Evolutionary conservation across 495 filamentous ascomycete species (phyloP), one percentile per base, ranked within the genome.

Genomic region (Penicillium desertorum): DNA sequence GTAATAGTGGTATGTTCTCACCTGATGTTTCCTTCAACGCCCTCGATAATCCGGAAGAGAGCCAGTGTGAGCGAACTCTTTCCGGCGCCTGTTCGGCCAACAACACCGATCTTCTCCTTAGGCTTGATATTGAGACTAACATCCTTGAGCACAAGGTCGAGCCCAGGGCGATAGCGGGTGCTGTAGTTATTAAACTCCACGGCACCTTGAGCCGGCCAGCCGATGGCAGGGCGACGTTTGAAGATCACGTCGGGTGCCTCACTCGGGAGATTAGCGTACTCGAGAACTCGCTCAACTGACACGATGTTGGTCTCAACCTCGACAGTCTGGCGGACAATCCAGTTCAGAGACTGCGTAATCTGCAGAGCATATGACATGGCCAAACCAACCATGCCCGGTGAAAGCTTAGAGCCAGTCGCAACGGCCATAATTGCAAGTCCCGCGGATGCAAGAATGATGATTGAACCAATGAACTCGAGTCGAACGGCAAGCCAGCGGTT

Each of bases 301-400:
- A 99, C 93, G 59, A 98, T 98, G 74, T 99, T 99, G 37, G 94
- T 98, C 79, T 99, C 95, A 30, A 98, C 95, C 74, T 99, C 95
- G 16, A 99, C 95, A 4, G 94, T 96, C 76, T 99, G 95, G 52
- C 95, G 88, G 45, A 99, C 95, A 64, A 99, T 97, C 94, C 94
- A 99, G 77, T 99, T 99, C 59, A 99, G 79, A n/a, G 92, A 95
- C 66, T 91, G 88, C 19, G 95, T 99, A 67, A 98, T 98, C 76
- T 96, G 90, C 59, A 99, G 80, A 46, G 92, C 94, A 71, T 98
- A 96, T 39, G 92, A 95, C 92, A 99, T 94, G 56, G 91, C 83
- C 69, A 99, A 78, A 77, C 95, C 95, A 49, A 97, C 95, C 78
- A 86, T 79, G 49, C 95, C 95, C 16, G 86, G 76, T 9, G 84